Evolutionary conservation across 2,329 filamentous ascomycete species (phyloP).

Genomic region (Emericellopsis cladophorae): DNA sequence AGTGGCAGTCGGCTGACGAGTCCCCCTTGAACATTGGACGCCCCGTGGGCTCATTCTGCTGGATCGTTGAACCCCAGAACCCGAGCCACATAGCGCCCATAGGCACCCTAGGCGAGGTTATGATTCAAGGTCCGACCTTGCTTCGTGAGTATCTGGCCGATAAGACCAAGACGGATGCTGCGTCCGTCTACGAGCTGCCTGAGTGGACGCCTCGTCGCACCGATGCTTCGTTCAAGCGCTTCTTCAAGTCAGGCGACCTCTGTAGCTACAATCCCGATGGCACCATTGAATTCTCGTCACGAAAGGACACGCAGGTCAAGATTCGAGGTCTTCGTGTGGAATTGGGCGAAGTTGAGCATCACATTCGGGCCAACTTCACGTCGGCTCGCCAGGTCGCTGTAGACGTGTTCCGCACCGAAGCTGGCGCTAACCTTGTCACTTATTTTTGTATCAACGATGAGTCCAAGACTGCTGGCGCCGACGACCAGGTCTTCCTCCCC

Average conservation of each 20-base stretch:
- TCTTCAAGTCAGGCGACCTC: not conserved
- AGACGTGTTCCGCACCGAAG: not conserved
- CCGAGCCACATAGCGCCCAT: not conserved
- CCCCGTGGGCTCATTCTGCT: slow-evolving; percentile 4
- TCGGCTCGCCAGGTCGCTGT: slow-evolving; percentile 1
- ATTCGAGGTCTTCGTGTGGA: not conserved
- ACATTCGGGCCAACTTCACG: not conserved
- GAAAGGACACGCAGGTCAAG: not conserved
- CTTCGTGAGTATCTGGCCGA: slow-evolving; percentile 11
- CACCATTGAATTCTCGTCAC: not conserved
- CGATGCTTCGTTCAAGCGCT: not conserved
- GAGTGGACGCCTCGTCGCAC: not conserved
- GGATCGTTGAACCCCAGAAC: slow-evolving; percentile 5
- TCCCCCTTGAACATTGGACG: slow-evolving; percentile 3
- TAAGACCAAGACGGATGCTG: slow-evolving; percentile 8
- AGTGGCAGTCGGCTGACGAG: slow-evolving; percentile 1
- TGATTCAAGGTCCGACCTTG: slow-evolving; percentile 13
- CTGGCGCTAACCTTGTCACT: not conserved
- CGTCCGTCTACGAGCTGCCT: not conserved
- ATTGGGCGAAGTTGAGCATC: not conserved
- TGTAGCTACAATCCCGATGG: not conserved
- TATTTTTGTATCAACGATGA: slow-evolving; percentile 1
- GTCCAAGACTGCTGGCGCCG: not conserved
- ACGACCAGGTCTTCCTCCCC: slow-evolving; percentile 4
- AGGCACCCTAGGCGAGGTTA: slow-evolving; percentile 11